Percentiles rank a stretch among this genome's conserved stretches.
Conservation (phyloP, 1,139 yeast genomes). For the Suhomyces atakaporum region DNA sequence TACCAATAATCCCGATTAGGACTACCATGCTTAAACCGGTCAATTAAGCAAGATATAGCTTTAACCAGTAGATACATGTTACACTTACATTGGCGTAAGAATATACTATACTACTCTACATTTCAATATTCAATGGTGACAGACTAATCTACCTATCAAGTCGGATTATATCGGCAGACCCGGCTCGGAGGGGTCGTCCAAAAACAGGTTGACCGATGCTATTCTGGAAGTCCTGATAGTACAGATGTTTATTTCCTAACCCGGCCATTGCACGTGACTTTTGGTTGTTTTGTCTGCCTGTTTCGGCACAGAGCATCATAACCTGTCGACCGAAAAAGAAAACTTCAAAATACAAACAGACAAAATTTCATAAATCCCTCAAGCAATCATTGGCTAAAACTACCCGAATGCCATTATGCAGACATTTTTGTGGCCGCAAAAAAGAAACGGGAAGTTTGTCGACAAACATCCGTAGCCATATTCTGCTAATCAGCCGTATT, state of each 20-base stretch:
- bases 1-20: no score
- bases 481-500: constrained; percentile 13
- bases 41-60: no score
- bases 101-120: no score
- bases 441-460: constrained; percentile 6
- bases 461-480: constrained; percentile 2
- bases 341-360: constrained; percentile 7
- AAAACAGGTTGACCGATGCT: constrained; percentile 1
- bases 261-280: constrained; percentile 2
- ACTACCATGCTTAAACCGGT: no score
- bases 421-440: constrained; percentile 4
- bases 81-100: no score
- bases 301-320: constrained; percentile 3
- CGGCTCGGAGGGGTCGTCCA: constrained; percentile 1
- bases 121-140: no score
- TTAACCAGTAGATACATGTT: no score
- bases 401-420: constrained; percentile 6
- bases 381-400: constrained; percentile 8
- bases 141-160: no score
- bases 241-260: constrained; percentile 5
- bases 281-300: background rate
- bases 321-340: constrained; percentile 2
- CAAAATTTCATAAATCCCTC: constrained; percentile 10
- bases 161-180: constrained; percentile 1
- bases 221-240: constrained; percentile 9